phyloP scores from a whole-genome alignment of 192 early-diverging fungal genomes.

The Jimgerdemannia flammicorona region DNA sequence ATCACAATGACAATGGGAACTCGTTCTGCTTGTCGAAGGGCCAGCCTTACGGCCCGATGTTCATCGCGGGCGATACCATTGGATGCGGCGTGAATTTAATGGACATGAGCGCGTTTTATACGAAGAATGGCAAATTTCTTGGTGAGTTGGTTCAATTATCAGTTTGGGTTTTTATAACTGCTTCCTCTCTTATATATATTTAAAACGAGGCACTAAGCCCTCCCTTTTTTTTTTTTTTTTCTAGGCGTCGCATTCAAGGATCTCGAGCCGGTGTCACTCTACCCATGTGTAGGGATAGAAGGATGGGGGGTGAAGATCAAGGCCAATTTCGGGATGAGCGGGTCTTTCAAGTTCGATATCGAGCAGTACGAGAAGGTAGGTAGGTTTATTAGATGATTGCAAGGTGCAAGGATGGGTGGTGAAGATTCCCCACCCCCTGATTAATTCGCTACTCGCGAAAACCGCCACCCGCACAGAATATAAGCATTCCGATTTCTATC shows the following conservation, averaged over 20 bases:
- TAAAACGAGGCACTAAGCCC: no score
- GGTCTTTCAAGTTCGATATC: conserved; percentile 60
- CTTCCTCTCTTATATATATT: no score
- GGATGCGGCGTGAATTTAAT: conserved; percentile 92
- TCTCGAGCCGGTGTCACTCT: conserved; percentile 25
- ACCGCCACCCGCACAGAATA: no score
- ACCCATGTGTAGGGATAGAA: conserved; percentile 59
- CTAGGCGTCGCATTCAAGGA: conserved; percentile 22
- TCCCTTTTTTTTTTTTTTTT: not conserved
- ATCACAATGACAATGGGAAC: conserved; percentile 96
- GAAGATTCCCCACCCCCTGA: no score
- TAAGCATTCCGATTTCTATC: no score
- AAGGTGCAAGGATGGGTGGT: no score
- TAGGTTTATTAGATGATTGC: not conserved
- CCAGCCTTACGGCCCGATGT: conserved; percentile 80
- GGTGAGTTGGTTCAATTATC: no score
- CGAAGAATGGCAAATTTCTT: conserved; percentile 98
- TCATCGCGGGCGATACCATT: conserved; percentile 88
- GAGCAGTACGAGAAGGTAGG: conserved; percentile 23
- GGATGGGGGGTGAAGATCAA: conserved; percentile 49
- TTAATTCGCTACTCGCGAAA: no score
- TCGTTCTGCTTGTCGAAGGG: conserved; percentile 74
- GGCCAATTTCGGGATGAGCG: conserved; percentile 57
- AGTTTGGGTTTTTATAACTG: no score
- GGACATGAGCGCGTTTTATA: conserved; percentile 77